These are phyloP conservation scores for Claviceps arundinis DNA, from an alignment of 2,329 filamentous ascomycete genomes.

Conservation along the genomic window DNA sequence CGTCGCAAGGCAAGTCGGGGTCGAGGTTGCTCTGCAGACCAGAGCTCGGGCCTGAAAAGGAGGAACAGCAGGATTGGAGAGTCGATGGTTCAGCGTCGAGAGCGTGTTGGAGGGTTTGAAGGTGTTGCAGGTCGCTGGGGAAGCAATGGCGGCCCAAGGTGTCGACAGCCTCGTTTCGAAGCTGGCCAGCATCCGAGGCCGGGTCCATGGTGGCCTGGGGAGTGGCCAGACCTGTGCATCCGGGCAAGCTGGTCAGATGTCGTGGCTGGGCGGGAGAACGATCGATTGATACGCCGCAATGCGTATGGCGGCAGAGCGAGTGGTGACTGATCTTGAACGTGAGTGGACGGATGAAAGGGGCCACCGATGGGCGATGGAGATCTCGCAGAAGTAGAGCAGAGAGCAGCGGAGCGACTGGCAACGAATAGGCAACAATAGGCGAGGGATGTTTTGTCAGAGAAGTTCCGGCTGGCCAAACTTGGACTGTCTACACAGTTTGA, in stretches of 20 bases:
- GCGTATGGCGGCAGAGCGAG: conserved; percentile 10
- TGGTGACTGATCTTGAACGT: not conserved
- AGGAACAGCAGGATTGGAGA: not conserved
- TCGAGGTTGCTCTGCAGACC: conserved; percentile 4
- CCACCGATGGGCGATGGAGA: not conserved
- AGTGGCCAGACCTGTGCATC: conserved; percentile 30
- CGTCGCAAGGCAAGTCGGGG: conserved; percentile 6
- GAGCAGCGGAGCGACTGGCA: not conserved
- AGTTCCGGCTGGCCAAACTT: not conserved
- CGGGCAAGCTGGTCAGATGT: conserved; percentile 27
- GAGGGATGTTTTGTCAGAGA: not conserved
- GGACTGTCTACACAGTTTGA: not conserved
- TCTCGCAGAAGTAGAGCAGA: too few relatives aligned
- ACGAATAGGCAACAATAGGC: conserved; percentile 1
- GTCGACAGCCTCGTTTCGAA: conserved; percentile 8
- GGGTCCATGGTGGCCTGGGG: conserved; percentile 13
- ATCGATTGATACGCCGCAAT: conserved; percentile 30
- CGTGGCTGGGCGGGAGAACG: conserved; percentile 26
- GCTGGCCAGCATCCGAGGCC: conserved; percentile 18
- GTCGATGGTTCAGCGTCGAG: conserved; percentile 5
- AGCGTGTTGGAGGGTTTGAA: conserved; percentile 12
- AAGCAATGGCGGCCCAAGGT: conserved; percentile 12
- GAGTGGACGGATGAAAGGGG: conserved; percentile 1
- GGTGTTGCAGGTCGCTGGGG: conserved; percentile 16
- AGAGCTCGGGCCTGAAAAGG: not conserved